Base-by-base conservation (phyloP, 352 stramenopile species). In the Globisporangium yorkense region DNA sequence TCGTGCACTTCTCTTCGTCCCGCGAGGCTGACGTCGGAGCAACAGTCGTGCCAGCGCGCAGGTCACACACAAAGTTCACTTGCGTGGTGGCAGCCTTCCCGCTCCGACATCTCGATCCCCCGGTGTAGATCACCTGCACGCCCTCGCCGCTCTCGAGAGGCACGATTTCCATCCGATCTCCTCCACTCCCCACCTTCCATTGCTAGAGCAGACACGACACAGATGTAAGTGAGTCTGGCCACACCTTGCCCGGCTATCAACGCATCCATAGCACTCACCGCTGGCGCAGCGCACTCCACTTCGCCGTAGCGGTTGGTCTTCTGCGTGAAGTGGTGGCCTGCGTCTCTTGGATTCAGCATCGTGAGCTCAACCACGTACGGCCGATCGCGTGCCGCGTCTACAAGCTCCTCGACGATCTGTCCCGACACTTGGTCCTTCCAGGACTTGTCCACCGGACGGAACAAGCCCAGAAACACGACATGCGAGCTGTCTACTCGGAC, bases 41-140 rank as follows among this genome's bases (percentile, higher is more conserved):
- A 15, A 73, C 68, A 1, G 64, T 84, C 1, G 79, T 86, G n/a
- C 78, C 78, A 50, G 76, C 81, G 39, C 71, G 82, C 40, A 88
- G 58, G 48, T 89, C 80, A 57, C 82, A 92, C 7, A 86, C 68
- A 62, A 89, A 92, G 56, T 81, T 65, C 24, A 89, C 72, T 2
- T 67, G 80, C 0, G 82, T 89, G 0, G 77, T 78, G 15, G 72
- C 72, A 0, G 61, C 65, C 31, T 72, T 69, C 24, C 75, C 74
- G 27, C 78, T 75, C 18, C 67, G 73, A 50, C 82, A 92, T 0
- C 62, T 63, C 0, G 75, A 83, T 12, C 82, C 82, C 20, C 61
- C 66, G 1, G 70, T 83, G 44, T 89, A 87, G 1, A 61, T 62
- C 0, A 89, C 77, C 24, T 73, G 76, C 5, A 92, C 65, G 44